Evolutionary conservation across 2,329 filamentous ascomycete genomes (phyloP).

Genomic region (Dryadomyces sulphureus): DNA sequence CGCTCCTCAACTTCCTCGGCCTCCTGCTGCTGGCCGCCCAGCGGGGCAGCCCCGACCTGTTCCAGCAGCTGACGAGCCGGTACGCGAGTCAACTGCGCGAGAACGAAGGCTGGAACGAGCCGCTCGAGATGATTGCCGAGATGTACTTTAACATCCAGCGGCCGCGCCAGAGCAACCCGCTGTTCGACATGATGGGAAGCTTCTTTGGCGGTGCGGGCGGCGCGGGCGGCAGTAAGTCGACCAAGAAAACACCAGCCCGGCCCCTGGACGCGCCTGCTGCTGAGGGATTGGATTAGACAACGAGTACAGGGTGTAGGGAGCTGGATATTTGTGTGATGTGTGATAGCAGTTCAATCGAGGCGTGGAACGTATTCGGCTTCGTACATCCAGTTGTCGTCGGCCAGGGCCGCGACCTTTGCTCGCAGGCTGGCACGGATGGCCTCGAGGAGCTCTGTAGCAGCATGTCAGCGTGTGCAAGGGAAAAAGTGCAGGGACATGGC

Average conservation of each 20-base stretch:
- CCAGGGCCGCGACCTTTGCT: constrained; percentile 56
- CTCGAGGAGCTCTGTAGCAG: constrained; percentile 50
- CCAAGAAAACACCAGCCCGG: constrained; percentile 22
- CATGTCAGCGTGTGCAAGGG: too few relatives aligned
- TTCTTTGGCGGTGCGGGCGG: constrained; percentile 65
- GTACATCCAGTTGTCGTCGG: constrained; percentile 88
- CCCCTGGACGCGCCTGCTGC: constrained; percentile 32
- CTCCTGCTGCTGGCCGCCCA: constrained; percentile 73
- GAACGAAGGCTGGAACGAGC: constrained; percentile 61
- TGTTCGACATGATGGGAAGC: constrained; percentile 97
- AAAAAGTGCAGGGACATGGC: background rate
- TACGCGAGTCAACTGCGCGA: constrained; percentile 71
- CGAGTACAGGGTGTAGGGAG: background rate
- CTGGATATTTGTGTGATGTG: background rate
- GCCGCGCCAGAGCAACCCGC: constrained; percentile 76
- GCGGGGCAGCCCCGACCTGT: constrained; percentile 63
- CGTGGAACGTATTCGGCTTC: constrained; percentile 47
- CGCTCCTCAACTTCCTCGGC: constrained; percentile 88
- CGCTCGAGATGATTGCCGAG: constrained; percentile 77
- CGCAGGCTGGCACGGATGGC: constrained; percentile 55
- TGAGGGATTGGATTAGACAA: constrained; percentile 25
- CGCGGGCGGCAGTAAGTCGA: constrained; percentile 29
- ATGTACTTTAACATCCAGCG: constrained; percentile 93
- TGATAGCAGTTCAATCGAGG: constrained; percentile 13
- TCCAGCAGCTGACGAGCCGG: constrained; percentile 65